Percentiles rank a stretch among this genome's conserved stretches.
Evolutionary conservation across 768 basidiomycete genomes (phyloP).

Genomic region (Russula lepida): DNA sequence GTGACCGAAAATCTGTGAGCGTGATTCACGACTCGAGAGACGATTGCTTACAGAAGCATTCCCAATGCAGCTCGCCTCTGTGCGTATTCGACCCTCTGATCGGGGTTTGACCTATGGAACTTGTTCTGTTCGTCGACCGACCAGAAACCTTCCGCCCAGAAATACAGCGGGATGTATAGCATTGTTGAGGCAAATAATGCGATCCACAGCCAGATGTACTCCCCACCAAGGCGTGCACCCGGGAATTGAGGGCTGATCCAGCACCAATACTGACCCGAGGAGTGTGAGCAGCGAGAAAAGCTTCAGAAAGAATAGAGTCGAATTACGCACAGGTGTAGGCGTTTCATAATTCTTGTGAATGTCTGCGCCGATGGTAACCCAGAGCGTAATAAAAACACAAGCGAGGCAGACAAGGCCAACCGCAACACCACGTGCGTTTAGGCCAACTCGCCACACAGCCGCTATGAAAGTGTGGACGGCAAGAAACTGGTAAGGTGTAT

Average conservation of each 20-base stretch:
- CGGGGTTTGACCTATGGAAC: slow-evolving; percentile 20
- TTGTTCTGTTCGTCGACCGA: slow-evolving; percentile 27
- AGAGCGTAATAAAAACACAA: slow-evolving; percentile 25
- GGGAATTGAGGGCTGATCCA: slow-evolving; percentile 32
- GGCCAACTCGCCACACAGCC: slow-evolving; percentile 32
- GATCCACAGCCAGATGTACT: slow-evolving; percentile 42
- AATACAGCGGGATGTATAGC: slow-evolving; percentile 32
- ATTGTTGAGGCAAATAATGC: slow-evolving; percentile 30
- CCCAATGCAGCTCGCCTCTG: slow-evolving; percentile 10
- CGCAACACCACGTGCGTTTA: slow-evolving; percentile 26
- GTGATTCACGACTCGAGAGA: background rate
- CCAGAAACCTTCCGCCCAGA: slow-evolving; percentile 32
- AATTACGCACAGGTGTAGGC: slow-evolving; percentile 30
- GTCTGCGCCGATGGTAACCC: slow-evolving; percentile 30
- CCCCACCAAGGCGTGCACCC: slow-evolving; percentile 31
- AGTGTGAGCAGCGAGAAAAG: slow-evolving; percentile 3
- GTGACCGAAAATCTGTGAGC: background rate
- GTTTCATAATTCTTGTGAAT: slow-evolving; percentile 23
- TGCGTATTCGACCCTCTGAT: background rate
- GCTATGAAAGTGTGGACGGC: slow-evolving; percentile 35
- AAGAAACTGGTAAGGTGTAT: slow-evolving; percentile 22
- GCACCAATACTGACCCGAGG: slow-evolving; percentile 31
- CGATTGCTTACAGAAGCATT: slow-evolving; percentile 26
- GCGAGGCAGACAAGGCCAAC: slow-evolving; percentile 1
- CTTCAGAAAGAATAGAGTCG: background rate